phyloP scores from a whole-genome alignment of 345 rosid genomes.

The Ceriops zippeliana region DNA sequence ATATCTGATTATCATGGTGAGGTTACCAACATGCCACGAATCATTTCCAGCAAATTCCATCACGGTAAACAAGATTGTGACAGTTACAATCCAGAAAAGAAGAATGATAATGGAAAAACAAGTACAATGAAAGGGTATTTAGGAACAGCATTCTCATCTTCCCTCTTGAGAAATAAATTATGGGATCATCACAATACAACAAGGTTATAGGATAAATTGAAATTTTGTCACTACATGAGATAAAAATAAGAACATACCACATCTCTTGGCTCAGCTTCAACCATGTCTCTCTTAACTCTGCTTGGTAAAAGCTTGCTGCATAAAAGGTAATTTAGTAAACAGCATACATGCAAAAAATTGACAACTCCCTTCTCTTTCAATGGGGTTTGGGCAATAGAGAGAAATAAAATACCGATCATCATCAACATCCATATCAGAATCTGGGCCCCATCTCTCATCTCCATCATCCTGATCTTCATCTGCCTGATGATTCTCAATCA shows the following conservation, averaged over 20 bases:
- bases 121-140: too few relatives aligned
- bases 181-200: too few relatives aligned
- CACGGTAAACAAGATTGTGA: not conserved
- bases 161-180: too few relatives aligned
- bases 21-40: not conserved
- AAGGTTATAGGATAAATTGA: too few relatives aligned
- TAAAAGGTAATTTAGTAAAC: constrained; percentile 8
- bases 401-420: constrained; percentile 53
- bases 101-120: too few relatives aligned
- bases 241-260: constrained; percentile 36
- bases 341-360: not conserved
- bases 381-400: not conserved
- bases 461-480: constrained; percentile 75
- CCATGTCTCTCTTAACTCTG: constrained; percentile 74
- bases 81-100: too few relatives aligned
- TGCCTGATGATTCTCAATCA: constrained; percentile 38
- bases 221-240: not conserved
- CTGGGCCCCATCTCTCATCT: constrained; percentile 80
- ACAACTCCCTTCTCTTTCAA: not conserved
- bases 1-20: not conserved
- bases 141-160: too few relatives aligned
- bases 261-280: constrained; percentile 61
- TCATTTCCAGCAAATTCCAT: not conserved
- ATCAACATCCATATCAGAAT: constrained; percentile 80
- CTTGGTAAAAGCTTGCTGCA: constrained; percentile 62